Base-by-base conservation (phyloP, 805 yeast genomes). In the Saccharomyces mikatae region DNA sequence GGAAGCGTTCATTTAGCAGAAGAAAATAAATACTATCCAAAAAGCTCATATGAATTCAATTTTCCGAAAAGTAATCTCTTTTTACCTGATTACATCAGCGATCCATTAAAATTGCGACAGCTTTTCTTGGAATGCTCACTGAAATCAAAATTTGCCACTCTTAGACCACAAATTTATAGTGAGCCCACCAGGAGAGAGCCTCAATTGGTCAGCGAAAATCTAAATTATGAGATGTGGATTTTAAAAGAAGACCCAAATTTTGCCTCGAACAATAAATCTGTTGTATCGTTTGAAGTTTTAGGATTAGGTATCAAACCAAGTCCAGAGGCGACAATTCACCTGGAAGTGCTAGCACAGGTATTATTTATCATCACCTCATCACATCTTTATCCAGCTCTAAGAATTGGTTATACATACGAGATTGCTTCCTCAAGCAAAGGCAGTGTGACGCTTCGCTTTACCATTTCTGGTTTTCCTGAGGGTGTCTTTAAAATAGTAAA, bases 341-440 rank as follows among this genome's bases (percentile, higher is more conserved):
- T 80, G 11, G 90, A 86, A 58, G 63, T 86, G 4, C 55, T 85
- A 2, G 72, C 77, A 9, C 82, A 80, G 50, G 52, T 82, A 2
- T 58, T 83, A 3, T 80, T 76, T 26, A 61, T 65, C 1, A 63
- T 66, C 13, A 60, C 85, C 0, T 66, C 75, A 26, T 64, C 70
- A 4, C 56, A 58, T 4, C 60, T 86, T 1, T 86, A 85, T 62
- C 77, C 80, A 1, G 75, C 83, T 0, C 80, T 82, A 54, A 63
- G 74, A n/a, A 55, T 83, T 9, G 82, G 83, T 1, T 83, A 76
- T 60, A 64, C 78, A 0, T 86, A 86, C 80, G 82, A 80, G 21
- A 56, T 86, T 0, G 71, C 67, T 41, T 79, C 89, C 0, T 80
- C 84, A 3, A 56, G 72, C 13, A 79, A 78, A 58, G 84, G 87